Percentiles rank a stretch among this genome's conserved stretches.
phyloP scores from a whole-genome alignment of 2,329 filamentous ascomycete genomes.

The Claviceps quebecensis region DNA sequence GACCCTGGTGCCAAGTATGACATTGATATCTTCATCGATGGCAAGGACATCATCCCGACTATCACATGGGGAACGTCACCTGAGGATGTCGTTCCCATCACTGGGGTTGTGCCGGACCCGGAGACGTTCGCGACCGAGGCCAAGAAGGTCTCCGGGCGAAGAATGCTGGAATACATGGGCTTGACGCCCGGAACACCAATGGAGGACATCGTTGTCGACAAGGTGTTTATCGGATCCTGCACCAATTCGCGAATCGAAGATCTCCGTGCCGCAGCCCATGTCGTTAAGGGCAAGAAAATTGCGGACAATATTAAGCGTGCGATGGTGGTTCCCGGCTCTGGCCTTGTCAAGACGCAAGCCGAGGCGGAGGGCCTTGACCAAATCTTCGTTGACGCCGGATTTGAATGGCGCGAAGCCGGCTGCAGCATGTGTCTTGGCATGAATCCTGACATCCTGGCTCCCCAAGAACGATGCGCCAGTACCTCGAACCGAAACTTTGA shows the following conservation, averaged over 20 bases:
- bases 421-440: slow-evolving; percentile 99
- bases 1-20: slow-evolving; percentile 87
- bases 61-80: slow-evolving; percentile 96
- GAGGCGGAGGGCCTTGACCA: slow-evolving; percentile 87
- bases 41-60: slow-evolving; percentile 84
- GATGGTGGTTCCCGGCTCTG: slow-evolving; percentile 93
- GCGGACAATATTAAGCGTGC: slow-evolving; percentile 83
- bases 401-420: slow-evolving; percentile 95
- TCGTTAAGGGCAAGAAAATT: slow-evolving; percentile 78
- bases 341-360: slow-evolving; percentile 82
- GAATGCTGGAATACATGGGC: slow-evolving; percentile 94
- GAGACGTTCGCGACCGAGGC: slow-evolving; percentile 68
- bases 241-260: slow-evolving; percentile 97
- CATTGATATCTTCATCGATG: slow-evolving; percentile 76
- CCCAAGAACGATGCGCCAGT: slow-evolving; percentile 83
- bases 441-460: slow-evolving; percentile 94
- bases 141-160: slow-evolving; percentile 66
- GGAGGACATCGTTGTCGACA: slow-evolving; percentile 85
- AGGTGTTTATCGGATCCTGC: slow-evolving; percentile 96
- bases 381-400: slow-evolving; percentile 82
- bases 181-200: slow-evolving; percentile 73
- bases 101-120: slow-evolving; percentile 75
- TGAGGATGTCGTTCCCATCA: slow-evolving; percentile 92
- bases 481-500: slow-evolving; percentile 98
- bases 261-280: slow-evolving; percentile 68